Conservation (phyloP, 306 rosid genomes). For the Comarum palustre region DNA sequence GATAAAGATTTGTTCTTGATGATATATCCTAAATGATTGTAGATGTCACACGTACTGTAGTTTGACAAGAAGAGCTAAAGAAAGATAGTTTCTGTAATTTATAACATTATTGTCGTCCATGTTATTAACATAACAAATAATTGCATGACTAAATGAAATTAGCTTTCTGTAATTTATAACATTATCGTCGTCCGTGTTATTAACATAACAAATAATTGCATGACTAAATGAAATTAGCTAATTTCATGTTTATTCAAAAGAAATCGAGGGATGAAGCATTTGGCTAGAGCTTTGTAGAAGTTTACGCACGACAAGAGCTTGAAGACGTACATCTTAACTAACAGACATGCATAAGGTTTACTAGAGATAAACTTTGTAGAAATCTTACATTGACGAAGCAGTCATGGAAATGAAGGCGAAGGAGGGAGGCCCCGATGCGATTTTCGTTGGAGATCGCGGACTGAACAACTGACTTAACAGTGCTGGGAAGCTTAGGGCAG, state of each 20-base stretch:
- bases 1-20: background rate
- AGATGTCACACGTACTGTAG: background rate
- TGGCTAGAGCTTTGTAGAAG: background rate
- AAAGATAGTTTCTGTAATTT: too few relatives aligned
- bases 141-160: background rate
- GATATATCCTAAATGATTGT: too few relatives aligned
- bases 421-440: conserved; percentile 77
- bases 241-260: too few relatives aligned
- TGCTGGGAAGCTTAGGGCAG: conserved; percentile 50
- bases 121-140: background rate
- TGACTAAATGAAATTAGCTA: background rate
- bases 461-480: conserved; percentile 42
- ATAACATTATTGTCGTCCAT: background rate
- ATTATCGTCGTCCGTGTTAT: background rate
- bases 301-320: background rate
- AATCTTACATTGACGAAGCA: conserved; percentile 71
- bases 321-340: background rate
- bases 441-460: conserved; percentile 51
- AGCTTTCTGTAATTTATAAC: background rate
- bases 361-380: background rate
- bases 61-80: background rate
- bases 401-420: conserved; percentile 79
- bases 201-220: background rate
- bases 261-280: too few relatives aligned
- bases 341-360: background rate